These are phyloP conservation scores for Candida argentea DNA, from an alignment of 805 yeast genomes.

Conservation along the genomic window DNA sequence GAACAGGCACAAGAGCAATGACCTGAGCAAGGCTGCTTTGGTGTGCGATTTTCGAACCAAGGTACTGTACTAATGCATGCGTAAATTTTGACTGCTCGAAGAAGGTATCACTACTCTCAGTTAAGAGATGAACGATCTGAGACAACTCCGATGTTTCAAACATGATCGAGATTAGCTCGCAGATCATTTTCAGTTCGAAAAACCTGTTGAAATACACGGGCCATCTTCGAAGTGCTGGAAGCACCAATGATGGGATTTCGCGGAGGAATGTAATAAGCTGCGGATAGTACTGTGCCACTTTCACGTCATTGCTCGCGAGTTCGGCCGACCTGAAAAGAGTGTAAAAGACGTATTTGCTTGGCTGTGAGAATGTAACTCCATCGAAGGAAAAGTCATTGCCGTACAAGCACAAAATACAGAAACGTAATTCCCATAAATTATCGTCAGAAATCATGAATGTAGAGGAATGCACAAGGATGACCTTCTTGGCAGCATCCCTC, in stretches of 20 bases:
- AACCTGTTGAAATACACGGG: slow-evolving; percentile 32
- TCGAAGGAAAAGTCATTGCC: slow-evolving; percentile 13
- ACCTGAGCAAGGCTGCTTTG: slow-evolving; percentile 4
- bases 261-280: slow-evolving; percentile 8
- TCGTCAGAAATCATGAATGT: slow-evolving; percentile 9
- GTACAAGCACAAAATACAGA: slow-evolving; percentile 38
- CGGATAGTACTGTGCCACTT: slow-evolving; percentile 3
- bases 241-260: slow-evolving; percentile 1
- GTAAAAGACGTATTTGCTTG: slow-evolving; percentile 16
- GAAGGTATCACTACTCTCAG: slow-evolving; percentile 4
- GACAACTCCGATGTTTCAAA: slow-evolving; percentile 6
- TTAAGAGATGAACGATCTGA: too few relatives aligned
- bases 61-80: slow-evolving; percentile 12
- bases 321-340: slow-evolving; percentile 43
- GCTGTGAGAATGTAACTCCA: slow-evolving; percentile 2
- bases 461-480: slow-evolving; percentile 4
- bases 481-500: slow-evolving; percentile 6
- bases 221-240: slow-evolving; percentile 41
- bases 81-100: slow-evolving; percentile 40
- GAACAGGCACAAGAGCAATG: slow-evolving; percentile 34
- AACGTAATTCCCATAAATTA: slow-evolving; percentile 36
- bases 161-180: slow-evolving; percentile 16
- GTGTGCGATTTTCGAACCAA: slow-evolving; percentile 6
- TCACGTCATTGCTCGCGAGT: slow-evolving; percentile 15
- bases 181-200: slow-evolving; percentile 20